These are phyloP conservation scores for Barbarea vulgaris DNA, from an alignment of 345 rosid species.

Conservation along the genomic window DNA sequence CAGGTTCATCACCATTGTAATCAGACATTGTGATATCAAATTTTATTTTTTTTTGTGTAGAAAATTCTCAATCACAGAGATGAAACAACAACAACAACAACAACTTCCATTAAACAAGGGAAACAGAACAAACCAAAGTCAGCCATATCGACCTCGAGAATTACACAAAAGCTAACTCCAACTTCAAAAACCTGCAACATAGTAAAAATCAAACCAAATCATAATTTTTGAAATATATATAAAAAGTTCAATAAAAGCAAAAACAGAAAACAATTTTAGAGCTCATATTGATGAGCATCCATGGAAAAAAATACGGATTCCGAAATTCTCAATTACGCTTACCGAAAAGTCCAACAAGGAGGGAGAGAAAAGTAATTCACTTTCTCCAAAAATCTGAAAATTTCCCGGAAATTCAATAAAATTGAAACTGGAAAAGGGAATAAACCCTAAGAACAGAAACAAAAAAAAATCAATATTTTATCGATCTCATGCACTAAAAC, in stretches of 20 bases:
- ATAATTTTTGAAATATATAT: not conserved
- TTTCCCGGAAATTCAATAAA: not conserved
- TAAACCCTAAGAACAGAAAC: not conserved
- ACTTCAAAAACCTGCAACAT: constrained; percentile 17
- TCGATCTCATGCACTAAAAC: constrained; percentile 17
- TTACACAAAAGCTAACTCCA: constrained; percentile 5
- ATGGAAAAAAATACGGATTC: not conserved
- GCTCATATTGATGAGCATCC: not conserved
- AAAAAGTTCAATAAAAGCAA: not conserved
- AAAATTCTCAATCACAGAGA: constrained; percentile 16
- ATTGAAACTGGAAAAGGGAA: not conserved
- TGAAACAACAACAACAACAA: constrained; percentile 18
- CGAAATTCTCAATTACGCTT: constrained; percentile 10
- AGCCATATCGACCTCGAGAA: constrained; percentile 32
- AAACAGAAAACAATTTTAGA: not conserved
- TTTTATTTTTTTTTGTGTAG: no score
- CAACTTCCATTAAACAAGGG: constrained; percentile 33
- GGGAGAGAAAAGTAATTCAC: not conserved
- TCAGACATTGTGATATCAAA: constrained; percentile 50
- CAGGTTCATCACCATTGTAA: constrained; percentile 54
- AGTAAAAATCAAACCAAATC: not conserved
- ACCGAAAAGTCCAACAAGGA: not conserved
- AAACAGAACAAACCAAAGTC: constrained; percentile 41
- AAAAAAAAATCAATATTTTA: not conserved
- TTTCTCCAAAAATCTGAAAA: constrained; percentile 26